Evolutionary conservation across 768 basidiomycete species (phyloP), one percentile per base, ranked within the genome.

Genomic region (Coprinopsis sp.): DNA sequence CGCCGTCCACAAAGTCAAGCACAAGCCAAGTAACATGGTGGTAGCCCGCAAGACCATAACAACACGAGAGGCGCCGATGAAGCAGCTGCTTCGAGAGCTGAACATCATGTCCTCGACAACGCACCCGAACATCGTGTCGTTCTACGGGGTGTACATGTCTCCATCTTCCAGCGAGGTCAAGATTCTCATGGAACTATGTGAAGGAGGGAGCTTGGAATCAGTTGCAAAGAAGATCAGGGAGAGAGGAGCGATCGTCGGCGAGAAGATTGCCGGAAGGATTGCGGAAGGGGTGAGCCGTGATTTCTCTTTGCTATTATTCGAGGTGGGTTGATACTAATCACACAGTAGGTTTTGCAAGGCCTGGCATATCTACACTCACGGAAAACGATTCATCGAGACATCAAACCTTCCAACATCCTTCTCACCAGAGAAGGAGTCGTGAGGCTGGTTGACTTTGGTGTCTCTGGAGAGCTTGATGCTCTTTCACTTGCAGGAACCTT

Each of bases 31-130:
- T 1, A 81, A 80, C 27, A 71, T 73, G 62, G 77, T 93, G 56
- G 84, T 96, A 80, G 96, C 96, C 4, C 82, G 93, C 59, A 99
- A 99, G 73, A 88, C 91, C 7, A 92, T 95, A 61, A 89, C 89
- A 24, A 91, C 89, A 8, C 82, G 82, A 46, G 87, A 90, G 57
- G 95, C 91, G 37, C 94, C 93, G 14, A 76, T 86, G 68, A 88
- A 86, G 68, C 95, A 98, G 71, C 80, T 98, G 49, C 73, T 92
- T 48, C 83, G 96, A 47, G 96, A 99, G 68, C 74, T 98, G 46
- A 80, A 81, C 45, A 95, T 97, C 65, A 91, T 91, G 56, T 84
- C 89, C 40, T 79, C 82, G 45, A 91, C 87, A 45, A 72, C 81
- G 38, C 90, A 95, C 57, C 66, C 79, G 54, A 95, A 95, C 58